Evolutionary conservation across 139 green algal genomes (phyloP), one percentile per base, ranked within the genome.

Genomic region (Chlamydomonas incerta): DNA sequence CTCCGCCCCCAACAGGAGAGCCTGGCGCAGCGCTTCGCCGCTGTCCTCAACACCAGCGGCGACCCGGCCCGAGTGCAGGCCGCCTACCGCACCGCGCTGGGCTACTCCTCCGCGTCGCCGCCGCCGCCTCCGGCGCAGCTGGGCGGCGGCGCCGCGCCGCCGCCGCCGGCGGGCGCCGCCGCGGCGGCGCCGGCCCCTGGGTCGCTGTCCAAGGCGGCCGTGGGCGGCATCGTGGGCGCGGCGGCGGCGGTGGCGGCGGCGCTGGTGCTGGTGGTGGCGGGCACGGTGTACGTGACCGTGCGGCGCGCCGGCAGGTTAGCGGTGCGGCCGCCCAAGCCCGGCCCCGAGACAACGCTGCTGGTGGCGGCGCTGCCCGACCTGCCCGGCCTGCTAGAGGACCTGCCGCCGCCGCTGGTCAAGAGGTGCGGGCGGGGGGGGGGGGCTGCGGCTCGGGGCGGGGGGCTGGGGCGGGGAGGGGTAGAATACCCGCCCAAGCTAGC

Each of bases 341-440:
- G 80, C 67, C 66, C 80, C 47, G 67, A 85, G 47, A 77, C 80
- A 50, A 85, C 80, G 11, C 4, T 85, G 33, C 67, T 85, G 26
- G 66, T 85, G 29, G 63, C 77, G 15, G 52, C 63, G 15, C 63
- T 83, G 63, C 77, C 77, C 17, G 77, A 83, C 63, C 63, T 83
- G 63, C 63, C 77, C 18, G 4, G 9, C 8, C 77, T 83, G 41
- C 3, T 83, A 46, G 24, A 46, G 24, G 77, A 83, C 8, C 62
- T 83, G 28, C 77, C 77, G 5, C 41, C 74, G 5, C 77, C 62
- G 1, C 8, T 83, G 18, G 6, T 83, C 3, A 18, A 20, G 14
- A 47, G 77, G 77, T 83, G n/a, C 21, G 41, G 5, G 41, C 41
- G 41, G 41, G 41, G 41, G 41, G 65, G 65, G 5, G 65, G 65